Base-by-base conservation (phyloP, 2,329 filamentous ascomycete species). In the Neospermospora avenae region DNA sequence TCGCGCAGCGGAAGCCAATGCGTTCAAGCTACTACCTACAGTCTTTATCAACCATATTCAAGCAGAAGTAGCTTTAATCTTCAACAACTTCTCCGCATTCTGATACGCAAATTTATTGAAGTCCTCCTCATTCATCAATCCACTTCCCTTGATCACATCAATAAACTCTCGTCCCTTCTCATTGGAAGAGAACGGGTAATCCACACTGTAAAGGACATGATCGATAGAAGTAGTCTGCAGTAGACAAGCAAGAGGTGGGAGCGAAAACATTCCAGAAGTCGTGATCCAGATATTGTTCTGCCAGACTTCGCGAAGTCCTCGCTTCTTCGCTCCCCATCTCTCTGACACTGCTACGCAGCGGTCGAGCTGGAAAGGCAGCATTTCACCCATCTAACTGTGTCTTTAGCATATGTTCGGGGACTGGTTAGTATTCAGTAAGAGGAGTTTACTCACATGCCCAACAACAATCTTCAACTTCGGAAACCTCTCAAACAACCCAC, bases 231-330 rank as follows among this genome's bases (percentile, higher is more conserved):
- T 81, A 6, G 77, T 78, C 58, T 76, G 62, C 49, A 79, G 59
- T 6, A 80, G 67, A 55, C 74, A 77, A 2, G 75, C 75, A 72
- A 85, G 66, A 4, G 77, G 79, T 57, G 73, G 75, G 18, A 84
- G 61, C 28, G 77, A 77, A 69, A 80, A 83, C 58, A 80, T 77
- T 2, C 83, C 83, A 55, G 77, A 80, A 2, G 82, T 84, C 1
- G 82, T 84, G 25, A 86, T 69, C 78, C 80, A 85, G 11, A 85
- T 71, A 59, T 86, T 86, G 60, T 77, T 72, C 49, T 79, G 75
- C 76, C 80, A 86, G 2, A 84, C 80, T 13, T 81, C 73, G 14
- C 71, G 67, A 49, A 85, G 78, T 0, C 71, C 68, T 64, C 59
- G 70, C 59, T 59, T 71, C 65, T 34, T 20, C 7, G 35, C 35